Base-by-base conservation (phyloP, 139 green algal genomes). In the Picochlorum sp. region DNA sequence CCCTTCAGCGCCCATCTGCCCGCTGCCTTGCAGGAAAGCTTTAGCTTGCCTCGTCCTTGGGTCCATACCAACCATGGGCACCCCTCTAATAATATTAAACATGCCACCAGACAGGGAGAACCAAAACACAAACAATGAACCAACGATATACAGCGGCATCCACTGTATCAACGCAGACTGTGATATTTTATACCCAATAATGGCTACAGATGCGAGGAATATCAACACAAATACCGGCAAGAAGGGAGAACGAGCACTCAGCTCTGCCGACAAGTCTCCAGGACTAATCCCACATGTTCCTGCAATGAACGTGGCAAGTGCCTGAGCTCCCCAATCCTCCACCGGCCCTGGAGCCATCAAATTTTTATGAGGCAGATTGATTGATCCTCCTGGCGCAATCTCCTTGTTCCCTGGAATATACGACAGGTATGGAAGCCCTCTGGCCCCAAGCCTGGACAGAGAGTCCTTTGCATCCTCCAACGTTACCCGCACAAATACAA, bases 51-150 rank as follows among this genome's bases (percentile, higher is more conserved):
- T 56, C 4, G 63, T 66, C 28, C 69, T 73, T 4, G 44, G 56
- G 49, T 74, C 64, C n/a, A 26, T 59, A 14, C 56, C 21, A 31
- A 84, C 74, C 45, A 95, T 49, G 0, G 88, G 88, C 63, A 94
- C 77, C 62, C 83, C 83, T 20, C 88, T 76, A 66, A 95, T 95
- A 77, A 94, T 94, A 78, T 94, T 95, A 83, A 87, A 89, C 85
- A 95, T 91, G 65, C 87, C 88, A 1, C 81, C 74, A 6, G 75
- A 85, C 4, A 77, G 69, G 0, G 73, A 78, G 37, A 87, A 90
- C 79, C 79, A 88, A 50, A 74, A 90, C 7, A 92, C 60, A 10
- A 72, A 65, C 14, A 91, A 55, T 1, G 70, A 60, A 30, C 70
- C 74, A 7, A 77, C 5, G 1, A 54, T 57, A 63, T 79, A 91